Base-by-base conservation (phyloP, 2,329 filamentous ascomycete genomes). In the Plenodomus tracheiphilus region DNA sequence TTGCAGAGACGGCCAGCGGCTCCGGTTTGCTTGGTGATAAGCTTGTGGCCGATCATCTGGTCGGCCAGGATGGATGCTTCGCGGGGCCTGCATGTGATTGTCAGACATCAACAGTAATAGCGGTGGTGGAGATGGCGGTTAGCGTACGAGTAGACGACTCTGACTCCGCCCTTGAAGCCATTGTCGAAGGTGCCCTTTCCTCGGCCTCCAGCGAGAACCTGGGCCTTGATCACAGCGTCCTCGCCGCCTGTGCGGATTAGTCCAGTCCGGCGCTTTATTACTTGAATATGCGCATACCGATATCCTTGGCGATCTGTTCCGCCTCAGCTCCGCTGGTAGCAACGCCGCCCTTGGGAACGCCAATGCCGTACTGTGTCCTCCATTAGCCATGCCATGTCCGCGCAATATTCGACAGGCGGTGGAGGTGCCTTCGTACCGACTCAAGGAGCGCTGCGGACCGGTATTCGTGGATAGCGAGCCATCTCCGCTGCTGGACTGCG, bases 31-130 rank as follows among this genome's bases (percentile, higher is more conserved):
- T 99, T 99, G 77, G 94, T 99, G 79, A 99, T 85, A 77, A 99
- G 91, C 80, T 97, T 97, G 81, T 99, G 93, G 73, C 94, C 94
- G 77, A 99, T 97, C 94, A 99, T 99, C 82, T 99, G 92, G 66
- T 93, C 85, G 65, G 94, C 93, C 74, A 99, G 96, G 86, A 97
- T 96, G 82, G 91, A 89, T 72, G 94, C 94, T 82, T 87, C 84
- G 68, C 91, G 92, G 52, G 94, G 90, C 53, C 83, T 86, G 57
- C 39, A 52, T 41, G 32, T 16, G 44, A 30, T 46, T 47, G 58
- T 65, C 54, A 64, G 50, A 39, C 13, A 18, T 13, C 41, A 35
- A 20, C 9, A 25, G 41, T 10, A 25, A 37, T 19, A n/a, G n/a
- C n/a, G 41, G 30, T n/a, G 43, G 18, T 9, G 22, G 34, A 28